phyloP scores from a whole-genome alignment of 345 rosid species.

The Garcia nutans region DNA sequence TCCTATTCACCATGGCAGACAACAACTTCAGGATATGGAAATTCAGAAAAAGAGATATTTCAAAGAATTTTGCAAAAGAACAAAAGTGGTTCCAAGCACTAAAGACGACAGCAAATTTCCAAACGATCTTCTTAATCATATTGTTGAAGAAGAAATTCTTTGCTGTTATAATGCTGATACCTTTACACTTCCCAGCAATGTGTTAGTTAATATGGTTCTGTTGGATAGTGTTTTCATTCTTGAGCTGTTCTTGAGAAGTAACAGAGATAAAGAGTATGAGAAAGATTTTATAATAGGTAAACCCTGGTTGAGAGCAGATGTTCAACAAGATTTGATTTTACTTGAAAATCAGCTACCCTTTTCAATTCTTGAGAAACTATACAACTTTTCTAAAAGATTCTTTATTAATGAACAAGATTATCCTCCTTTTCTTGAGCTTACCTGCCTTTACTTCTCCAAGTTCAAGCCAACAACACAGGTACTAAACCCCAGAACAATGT shows the following conservation, averaged over 20 bases:
- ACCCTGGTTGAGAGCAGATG: background rate
- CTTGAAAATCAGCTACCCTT: slow-evolving; percentile 24
- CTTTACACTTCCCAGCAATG: background rate
- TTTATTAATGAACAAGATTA: background rate
- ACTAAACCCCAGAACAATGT: background rate
- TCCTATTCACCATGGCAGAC: background rate
- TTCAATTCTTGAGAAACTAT: background rate
- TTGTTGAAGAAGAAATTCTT: background rate
- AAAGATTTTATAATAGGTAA: slow-evolving; percentile 11
- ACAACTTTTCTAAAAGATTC: background rate
- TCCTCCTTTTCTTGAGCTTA: background rate
- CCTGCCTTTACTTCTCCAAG: background rate
- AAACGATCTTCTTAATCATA: background rate
- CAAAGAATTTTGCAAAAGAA: background rate
- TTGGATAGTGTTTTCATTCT: slow-evolving; percentile 17
- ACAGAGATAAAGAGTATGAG: background rate
- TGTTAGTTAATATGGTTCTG: slow-evolving; percentile 1
- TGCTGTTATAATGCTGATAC: background rate
- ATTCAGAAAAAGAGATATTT: slow-evolving; percentile 8
- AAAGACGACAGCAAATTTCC: background rate
- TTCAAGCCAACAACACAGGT: background rate
- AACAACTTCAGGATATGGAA: background rate
- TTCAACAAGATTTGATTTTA: slow-evolving; percentile 7
- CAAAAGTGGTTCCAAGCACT: background rate
- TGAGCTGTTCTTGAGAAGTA: slow-evolving; percentile 13